Conservation (phyloP, 73 alveolate genomes). For the Paramecium tetraurelia region DNA sequence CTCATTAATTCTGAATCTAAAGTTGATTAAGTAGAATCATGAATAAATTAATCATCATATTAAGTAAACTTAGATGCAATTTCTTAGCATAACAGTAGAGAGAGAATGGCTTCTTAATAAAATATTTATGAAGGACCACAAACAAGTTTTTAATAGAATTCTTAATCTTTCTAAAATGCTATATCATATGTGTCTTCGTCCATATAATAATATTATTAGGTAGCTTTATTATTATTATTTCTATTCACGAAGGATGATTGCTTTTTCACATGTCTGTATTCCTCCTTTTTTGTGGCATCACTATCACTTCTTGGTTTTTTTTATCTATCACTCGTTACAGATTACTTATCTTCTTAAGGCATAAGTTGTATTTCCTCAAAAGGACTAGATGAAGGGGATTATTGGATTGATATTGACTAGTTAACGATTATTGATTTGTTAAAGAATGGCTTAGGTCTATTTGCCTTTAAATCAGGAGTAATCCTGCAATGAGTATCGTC, state of each 20-base stretch:
- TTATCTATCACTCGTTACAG: neutral
- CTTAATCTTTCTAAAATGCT: neutral
- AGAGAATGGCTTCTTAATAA: constrained; percentile 5
- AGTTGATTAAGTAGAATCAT: neutral
- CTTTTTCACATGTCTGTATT: neutral
- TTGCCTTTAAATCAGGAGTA: constrained; percentile 1
- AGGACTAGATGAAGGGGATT: constrained; percentile 12
- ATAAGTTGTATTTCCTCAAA: constrained; percentile 17
- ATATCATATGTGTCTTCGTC: neutral
- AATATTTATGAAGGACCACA: neutral
- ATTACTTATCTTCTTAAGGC: neutral
- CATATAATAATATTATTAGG: neutral
- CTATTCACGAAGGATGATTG: neutral
- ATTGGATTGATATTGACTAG: neutral
- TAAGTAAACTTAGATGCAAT: neutral
- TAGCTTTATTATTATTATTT: neutral
- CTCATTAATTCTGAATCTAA: constrained; percentile 1
- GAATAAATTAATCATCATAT: neutral
- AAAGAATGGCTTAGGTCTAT: constrained; percentile 42
- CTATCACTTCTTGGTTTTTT: neutral
- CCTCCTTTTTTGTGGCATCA: neutral
- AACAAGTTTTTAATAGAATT: constrained; percentile 4
- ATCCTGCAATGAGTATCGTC: constrained; percentile 44
- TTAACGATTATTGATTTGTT: neutral
- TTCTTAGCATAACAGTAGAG: neutral